Conservation (phyloP, 2,329 filamentous ascomycete genomes). For the Raffaelea ambrosiae region DNA sequence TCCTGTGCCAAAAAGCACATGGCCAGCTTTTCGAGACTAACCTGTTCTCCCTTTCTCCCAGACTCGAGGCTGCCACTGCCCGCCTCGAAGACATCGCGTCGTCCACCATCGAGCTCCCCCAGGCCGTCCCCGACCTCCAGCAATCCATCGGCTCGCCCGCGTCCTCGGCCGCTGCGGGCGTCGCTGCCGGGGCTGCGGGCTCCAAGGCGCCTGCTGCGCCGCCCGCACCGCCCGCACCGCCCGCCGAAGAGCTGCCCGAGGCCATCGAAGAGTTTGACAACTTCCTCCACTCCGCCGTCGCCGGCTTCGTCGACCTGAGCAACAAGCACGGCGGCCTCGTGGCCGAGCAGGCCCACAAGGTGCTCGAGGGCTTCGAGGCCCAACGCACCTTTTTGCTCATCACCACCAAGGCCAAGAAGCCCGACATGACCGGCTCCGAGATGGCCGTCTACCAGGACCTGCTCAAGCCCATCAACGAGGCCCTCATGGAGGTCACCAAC, state of each 20-base stretch:
- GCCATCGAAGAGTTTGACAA: slow-evolving; percentile 83
- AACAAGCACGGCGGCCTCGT: slow-evolving; percentile 68
- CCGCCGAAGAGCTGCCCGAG: slow-evolving; percentile 56
- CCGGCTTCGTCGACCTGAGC: slow-evolving; percentile 70
- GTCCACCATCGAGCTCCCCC: slow-evolving; percentile 55
- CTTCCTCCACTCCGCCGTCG: slow-evolving; percentile 65
- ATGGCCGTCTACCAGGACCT: slow-evolving; percentile 64
- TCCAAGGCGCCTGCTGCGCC: slow-evolving; percentile 26
- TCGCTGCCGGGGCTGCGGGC: slow-evolving; percentile 26
- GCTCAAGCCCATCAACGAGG: slow-evolving; percentile 77
- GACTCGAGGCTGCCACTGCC: slow-evolving; percentile 93
- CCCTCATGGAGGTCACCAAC: slow-evolving; percentile 68
- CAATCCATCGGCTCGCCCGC: slow-evolving; percentile 25
- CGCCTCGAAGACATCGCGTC: slow-evolving; percentile 93
- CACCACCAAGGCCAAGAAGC: slow-evolving; percentile 86
- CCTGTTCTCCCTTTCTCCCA: slow-evolving; percentile 32
- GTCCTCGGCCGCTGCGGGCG: slow-evolving; percentile 23
- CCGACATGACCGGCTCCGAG: slow-evolving; percentile 54
- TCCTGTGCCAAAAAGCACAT: slow-evolving; percentile 36
- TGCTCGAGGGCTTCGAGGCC: slow-evolving; percentile 63
- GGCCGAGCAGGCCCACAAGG: slow-evolving; percentile 61
- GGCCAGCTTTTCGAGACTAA: too few relatives aligned
- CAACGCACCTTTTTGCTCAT: slow-evolving; percentile 85
- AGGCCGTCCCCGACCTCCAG: slow-evolving; percentile 37
- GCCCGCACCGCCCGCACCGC: slow-evolving; percentile 30